A percentile compares a stretch with the other conserved stretches of the same genome.
Conservation (phyloP, 2,329 filamentous ascomycete genomes). For the Exophiala dermatitidis region DNA sequence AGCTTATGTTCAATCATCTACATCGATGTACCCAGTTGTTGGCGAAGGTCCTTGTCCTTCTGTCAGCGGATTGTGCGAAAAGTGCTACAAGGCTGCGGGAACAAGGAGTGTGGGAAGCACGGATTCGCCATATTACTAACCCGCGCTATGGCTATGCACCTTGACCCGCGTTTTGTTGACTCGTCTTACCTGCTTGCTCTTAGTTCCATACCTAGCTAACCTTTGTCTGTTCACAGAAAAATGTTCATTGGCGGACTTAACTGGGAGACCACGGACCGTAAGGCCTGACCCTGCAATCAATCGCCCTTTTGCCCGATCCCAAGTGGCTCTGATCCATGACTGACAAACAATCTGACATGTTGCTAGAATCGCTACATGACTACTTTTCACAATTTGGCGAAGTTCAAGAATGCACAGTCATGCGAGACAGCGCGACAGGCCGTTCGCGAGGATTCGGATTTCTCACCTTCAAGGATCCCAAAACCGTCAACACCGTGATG, state of each 20-base stretch:
- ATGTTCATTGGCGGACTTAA: slow-evolving; percentile 99
- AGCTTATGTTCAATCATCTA: no score
- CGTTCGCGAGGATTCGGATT: slow-evolving; percentile 95
- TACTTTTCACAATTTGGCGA: slow-evolving; percentile 98
- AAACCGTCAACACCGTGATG: slow-evolving; percentile 98
- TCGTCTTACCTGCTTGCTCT: background rate
- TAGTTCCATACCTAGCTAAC: slow-evolving; percentile 30
- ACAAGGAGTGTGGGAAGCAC: no score
- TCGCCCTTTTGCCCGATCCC: background rate
- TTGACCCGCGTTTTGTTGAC: background rate
- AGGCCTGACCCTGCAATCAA: slow-evolving; percentile 36
- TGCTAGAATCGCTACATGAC: slow-evolving; percentile 81
- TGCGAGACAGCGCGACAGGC: slow-evolving; percentile 90
- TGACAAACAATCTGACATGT: slow-evolving; percentile 1
- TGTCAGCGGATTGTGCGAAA: no score
- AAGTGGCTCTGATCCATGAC: background rate
- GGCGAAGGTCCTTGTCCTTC: no score
- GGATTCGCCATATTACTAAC: no score
- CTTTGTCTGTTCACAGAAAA: slow-evolving; percentile 57
- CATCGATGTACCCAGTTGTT: no score
- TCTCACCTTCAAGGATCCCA: slow-evolving; percentile 93
- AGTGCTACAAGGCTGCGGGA: no score
- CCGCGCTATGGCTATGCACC: no score
- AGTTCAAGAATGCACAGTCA: slow-evolving; percentile 97
- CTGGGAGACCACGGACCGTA: slow-evolving; percentile 98